A percentile compares a stretch with the other conserved stretches of the same genome.
Evolutionary conservation across 345 rosid species (phyloP).

Genomic region (Dovyalis caffra): DNA sequence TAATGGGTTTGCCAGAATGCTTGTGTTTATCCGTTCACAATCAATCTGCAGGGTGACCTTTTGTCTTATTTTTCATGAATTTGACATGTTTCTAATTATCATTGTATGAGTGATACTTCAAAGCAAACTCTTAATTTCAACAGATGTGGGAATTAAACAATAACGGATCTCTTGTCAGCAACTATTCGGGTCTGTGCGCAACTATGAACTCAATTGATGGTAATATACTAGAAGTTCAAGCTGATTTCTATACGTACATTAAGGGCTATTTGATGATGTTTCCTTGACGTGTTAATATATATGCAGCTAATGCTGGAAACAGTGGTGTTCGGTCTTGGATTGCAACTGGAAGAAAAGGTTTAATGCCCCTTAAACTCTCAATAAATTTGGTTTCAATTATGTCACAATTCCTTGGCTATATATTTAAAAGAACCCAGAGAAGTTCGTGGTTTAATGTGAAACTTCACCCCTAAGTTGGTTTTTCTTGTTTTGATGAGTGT

Average conservation of each 20-base stretch:
- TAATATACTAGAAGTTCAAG: conserved; percentile 17
- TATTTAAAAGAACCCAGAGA: not conserved
- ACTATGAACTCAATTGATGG: conserved; percentile 51
- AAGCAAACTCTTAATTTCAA: conserved; percentile 4
- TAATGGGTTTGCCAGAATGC: not conserved
- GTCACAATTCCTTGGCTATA: not conserved
- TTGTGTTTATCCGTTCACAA: not conserved
- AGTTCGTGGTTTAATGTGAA: not conserved
- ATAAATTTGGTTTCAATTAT: not conserved
- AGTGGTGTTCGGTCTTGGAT: conserved; percentile 78
- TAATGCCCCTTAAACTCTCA: conserved; percentile 1
- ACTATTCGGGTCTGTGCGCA: conserved; percentile 89
- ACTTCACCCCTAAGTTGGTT: not conserved
- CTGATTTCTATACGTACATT: conserved; percentile 3
- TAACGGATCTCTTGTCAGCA: conserved; percentile 63
- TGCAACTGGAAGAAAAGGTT: conserved; percentile 78
- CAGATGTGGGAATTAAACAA: conserved; percentile 81
- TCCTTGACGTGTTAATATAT: not conserved
- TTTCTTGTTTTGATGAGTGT: not conserved
- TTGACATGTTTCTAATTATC: not conserved
- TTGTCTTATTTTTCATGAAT: not conserved
- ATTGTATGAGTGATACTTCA: conserved; percentile 11
- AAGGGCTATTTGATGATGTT: not conserved
- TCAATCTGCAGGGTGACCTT: not conserved
- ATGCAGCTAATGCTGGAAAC: conserved; percentile 32